Evolutionary conservation across 2,329 filamentous ascomycete species (phyloP).

Genomic region (Sarocladium strictum): DNA sequence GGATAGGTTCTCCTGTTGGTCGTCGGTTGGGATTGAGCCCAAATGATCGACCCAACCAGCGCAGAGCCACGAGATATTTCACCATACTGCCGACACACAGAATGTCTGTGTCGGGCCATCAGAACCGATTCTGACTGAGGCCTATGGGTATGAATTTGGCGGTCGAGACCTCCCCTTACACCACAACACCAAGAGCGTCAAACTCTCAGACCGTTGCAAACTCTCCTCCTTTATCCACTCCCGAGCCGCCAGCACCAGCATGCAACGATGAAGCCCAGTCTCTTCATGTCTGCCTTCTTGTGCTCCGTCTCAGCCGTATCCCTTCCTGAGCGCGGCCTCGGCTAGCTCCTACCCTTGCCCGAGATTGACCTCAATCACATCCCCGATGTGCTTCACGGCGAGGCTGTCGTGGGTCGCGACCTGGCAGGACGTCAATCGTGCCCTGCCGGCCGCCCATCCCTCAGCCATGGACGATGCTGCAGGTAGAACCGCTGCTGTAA

Average conservation of each 20-base stretch:
- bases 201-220: too few species aligned
- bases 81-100: too few species aligned
- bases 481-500: constrained; percentile 3
- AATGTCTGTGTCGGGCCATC: too few species aligned
- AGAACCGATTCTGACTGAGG: too few species aligned
- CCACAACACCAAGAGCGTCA: too few species aligned
- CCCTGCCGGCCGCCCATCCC: constrained; percentile 2
- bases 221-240: too few species aligned
- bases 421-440: not conserved
- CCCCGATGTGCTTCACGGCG: not conserved
- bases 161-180: too few species aligned
- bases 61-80: too few species aligned
- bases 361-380: not conserved
- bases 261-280: not conserved
- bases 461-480: constrained; percentile 6
- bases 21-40: too few species aligned
- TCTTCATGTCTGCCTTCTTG: not conserved
- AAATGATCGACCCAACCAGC: too few species aligned
- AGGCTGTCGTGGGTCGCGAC: not conserved
- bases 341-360: not conserved
- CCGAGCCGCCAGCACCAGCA: not conserved
- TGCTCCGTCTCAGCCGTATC: not conserved
- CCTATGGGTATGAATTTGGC: too few species aligned
- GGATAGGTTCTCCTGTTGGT: too few species aligned
- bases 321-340: not conserved